Conservation (phyloP, 768 basidiomycete species). For the Vararia minispora region DNA sequence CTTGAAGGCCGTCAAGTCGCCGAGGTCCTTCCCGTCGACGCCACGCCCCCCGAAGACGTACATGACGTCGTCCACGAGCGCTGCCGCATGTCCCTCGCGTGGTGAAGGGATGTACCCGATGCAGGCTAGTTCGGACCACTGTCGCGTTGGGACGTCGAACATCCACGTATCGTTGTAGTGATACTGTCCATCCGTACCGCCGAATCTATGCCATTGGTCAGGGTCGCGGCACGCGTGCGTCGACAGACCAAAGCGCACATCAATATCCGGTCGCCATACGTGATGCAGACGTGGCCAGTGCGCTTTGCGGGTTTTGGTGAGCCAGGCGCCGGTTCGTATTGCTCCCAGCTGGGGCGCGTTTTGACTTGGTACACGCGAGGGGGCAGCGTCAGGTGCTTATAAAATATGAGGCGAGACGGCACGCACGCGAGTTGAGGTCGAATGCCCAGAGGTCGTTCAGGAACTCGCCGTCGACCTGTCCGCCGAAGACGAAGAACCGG, state of each 20-base stretch:
- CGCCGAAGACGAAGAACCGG: constrained; percentile 91
- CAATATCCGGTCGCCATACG: constrained; percentile 46
- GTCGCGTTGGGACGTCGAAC: constrained; percentile 69
- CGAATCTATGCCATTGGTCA: constrained; percentile 67
- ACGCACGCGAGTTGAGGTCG: constrained; percentile 86
- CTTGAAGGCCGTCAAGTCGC: constrained; percentile 94
- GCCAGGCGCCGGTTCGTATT: constrained; percentile 46
- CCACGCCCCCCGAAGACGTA: constrained; percentile 97
- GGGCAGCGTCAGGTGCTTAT: constrained; percentile 3
- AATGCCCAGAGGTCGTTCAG: constrained; percentile 94
- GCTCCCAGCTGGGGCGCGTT: constrained; percentile 77
- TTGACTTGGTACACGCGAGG: constrained; percentile 48
- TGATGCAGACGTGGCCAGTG: constrained; percentile 87
- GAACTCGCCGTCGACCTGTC: constrained; percentile 91
- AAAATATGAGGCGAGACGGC: not conserved
- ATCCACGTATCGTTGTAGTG: constrained; percentile 99
- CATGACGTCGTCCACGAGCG: constrained; percentile 93
- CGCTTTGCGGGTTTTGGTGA: constrained; percentile 64
- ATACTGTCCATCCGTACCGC: constrained; percentile 96
- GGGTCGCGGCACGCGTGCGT: no score
- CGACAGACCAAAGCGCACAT: constrained; percentile 10
- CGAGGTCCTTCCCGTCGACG: constrained; percentile 92
- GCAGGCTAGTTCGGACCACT: constrained; percentile 88
- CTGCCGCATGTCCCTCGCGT: constrained; percentile 92
- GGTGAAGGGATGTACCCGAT: constrained; percentile 96